Evolutionary conservation across 768 basidiomycete species (phyloP), one percentile per base, ranked within the genome.

Genomic region (Suillus weaverae): DNA sequence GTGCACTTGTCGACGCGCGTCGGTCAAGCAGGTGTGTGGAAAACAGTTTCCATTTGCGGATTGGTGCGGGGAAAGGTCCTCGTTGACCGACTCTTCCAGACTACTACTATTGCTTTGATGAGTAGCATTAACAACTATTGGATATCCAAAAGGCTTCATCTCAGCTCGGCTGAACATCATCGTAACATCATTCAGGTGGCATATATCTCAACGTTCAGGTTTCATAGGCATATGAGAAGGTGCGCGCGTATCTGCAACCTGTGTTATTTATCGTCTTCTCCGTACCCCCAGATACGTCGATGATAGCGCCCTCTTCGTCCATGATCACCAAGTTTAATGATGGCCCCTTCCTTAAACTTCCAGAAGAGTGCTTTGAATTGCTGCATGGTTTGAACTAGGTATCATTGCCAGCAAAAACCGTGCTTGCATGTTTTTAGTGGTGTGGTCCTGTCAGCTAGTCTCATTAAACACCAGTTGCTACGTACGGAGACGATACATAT

Each of bases 1-100:
- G 73, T 78, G 78, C 74, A 75, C 77, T 59, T 43, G 67, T 65
- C 69, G 74, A 76, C 74, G 74, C 75, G 75, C 77, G 76, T 76
- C 75, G 70, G 2, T 66, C 62, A 51, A 22, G 51, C 33, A 32
- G 55, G 44, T 39, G 39, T 59, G 72, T 76, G 75, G 73, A 75
- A 77, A 76, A 10, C 6, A 68, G n/a, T 30, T 76, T 70, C 72
- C 70, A 69, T 74, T 69, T 44, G 18, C 22, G 30, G 26, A 57
- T 5, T 38, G 16, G 10, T 32, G 26, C 5, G 18, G 26, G 26
- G 26, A 26, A 26, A 26, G 26, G 26, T 26, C 26, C 26, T 26
- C 26, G 26, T 26, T 26, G 32, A 33, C 18, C 13, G 32, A 20
- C n/a, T n/a, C n/a, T 33, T 54, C 5, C 30, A 9, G 30, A 10